Evolutionary conservation across 768 basidiomycete genomes (phyloP), one percentile per base, ranked within the genome.

Genomic region (Pleurotus giganteus): DNA sequence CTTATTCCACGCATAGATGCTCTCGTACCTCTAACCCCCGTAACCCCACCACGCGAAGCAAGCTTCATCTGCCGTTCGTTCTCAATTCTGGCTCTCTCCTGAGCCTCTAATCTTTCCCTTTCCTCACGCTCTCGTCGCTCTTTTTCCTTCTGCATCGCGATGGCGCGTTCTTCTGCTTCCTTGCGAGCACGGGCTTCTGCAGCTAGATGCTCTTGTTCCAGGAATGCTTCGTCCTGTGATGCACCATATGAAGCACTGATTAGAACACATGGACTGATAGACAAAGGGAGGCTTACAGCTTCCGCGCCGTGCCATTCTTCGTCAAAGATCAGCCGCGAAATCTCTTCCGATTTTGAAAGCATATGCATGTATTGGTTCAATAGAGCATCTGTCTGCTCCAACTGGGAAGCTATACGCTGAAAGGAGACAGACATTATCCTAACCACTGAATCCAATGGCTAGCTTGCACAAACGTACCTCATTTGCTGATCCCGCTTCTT

Each of bases 281-380:
- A 12, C 21, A 51, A 19, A 24, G 29, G 24, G 4, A 50, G 19
- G 72, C 83, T 71, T 63, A 89, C 90, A 41, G 75, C 81, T 57
- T 88, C 86, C 34, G 84, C 87, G 2, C 90, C 90, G 52, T 80
- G 71, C 88, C 88, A 92, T 55, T 80, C 71, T 57, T 89, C 86
- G 64, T 92, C 89, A 57, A 91, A 84, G 15, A 92, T 82, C 55
- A 91, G 68, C 27, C 80, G 79, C 2, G 88, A 73, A 57, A 82
- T 77, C 12, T 82, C 78, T 66, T 91, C 89, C 2, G 89, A 88
- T 65, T 82, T 84, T 4, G 81, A 79, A 17, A 92, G 72, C 44
- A 89, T 81, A 37, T 70, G 71, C 39, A 88, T 80, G 64, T 92
- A 92, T 76, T 84, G 88, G 68, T 89, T 84, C 56, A 92, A 71